Percentiles rank a stretch among this genome's conserved stretches.
Conservation (phyloP, 2,329 filamentous ascomycete species). For the Penicillium sp. region DNA sequence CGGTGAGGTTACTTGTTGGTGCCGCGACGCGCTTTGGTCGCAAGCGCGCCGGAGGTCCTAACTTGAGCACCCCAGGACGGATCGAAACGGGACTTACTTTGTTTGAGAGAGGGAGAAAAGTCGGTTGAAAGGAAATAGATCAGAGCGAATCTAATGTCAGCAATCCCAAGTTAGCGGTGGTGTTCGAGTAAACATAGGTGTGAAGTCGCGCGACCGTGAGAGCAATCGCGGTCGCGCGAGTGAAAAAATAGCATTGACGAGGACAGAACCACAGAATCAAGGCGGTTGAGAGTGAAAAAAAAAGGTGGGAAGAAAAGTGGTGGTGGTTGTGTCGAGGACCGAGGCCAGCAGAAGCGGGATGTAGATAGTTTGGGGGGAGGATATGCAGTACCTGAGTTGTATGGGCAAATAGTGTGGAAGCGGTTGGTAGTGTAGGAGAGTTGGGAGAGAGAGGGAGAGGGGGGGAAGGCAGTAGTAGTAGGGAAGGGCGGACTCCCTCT, state of each 20-base stretch:
- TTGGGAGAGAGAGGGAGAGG: slow-evolving; percentile 32
- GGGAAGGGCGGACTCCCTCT: slow-evolving; percentile 22
- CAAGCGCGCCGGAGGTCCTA: background rate
- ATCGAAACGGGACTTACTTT: slow-evolving; percentile 7
- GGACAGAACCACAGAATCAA: slow-evolving; percentile 9
- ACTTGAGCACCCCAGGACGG: background rate
- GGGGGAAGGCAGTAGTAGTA: slow-evolving; percentile 40
- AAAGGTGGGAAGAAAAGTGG: slow-evolving; percentile 9
- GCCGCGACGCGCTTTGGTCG: background rate
- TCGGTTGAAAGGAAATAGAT: background rate
- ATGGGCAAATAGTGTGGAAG: slow-evolving; percentile 36
- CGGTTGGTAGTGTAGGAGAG: slow-evolving; percentile 36
- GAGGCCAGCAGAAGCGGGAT: slow-evolving; percentile 23
- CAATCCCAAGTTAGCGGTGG: slow-evolving; percentile 13
- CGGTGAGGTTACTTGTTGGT: background rate
- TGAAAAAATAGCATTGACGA: slow-evolving; percentile 15
- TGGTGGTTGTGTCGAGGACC: slow-evolving; percentile 32
- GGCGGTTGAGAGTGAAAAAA: slow-evolving; percentile 17
- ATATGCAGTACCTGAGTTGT: slow-evolving; percentile 44
- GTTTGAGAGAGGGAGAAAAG: background rate
- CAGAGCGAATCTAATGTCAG: slow-evolving; percentile 1
- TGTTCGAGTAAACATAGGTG: slow-evolving; percentile 7
- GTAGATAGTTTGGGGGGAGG: slow-evolving; percentile 33
- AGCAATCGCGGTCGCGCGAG: slow-evolving; percentile 16
- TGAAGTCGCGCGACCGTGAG: slow-evolving; percentile 14